Conservation (phyloP, 2,329 filamentous ascomycete species). For the Magnaporthiopsis incrustans region DNA sequence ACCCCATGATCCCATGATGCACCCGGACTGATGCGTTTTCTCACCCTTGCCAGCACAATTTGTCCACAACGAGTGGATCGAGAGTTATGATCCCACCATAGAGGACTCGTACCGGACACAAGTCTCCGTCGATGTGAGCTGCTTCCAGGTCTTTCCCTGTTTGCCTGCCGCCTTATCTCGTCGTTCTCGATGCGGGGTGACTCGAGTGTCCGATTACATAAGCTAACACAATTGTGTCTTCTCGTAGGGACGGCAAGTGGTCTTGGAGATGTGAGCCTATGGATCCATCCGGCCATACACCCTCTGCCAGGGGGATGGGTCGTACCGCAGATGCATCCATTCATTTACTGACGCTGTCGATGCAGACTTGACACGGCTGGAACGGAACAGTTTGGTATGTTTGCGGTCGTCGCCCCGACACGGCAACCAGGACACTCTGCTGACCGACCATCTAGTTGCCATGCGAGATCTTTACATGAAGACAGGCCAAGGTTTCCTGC, state of each 20-base stretch:
- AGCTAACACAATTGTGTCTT: conserved; percentile 22
- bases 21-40: not conserved
- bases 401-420: too few relatives aligned
- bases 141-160: not conserved
- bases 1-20: conserved; percentile 16
- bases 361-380: conserved; percentile 76
- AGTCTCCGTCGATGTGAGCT: conserved; percentile 73
- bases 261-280: conserved; percentile 71
- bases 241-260: conserved; percentile 72
- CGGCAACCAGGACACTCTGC: not conserved
- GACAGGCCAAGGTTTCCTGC: conserved; percentile 80
- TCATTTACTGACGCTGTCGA: conserved; percentile 21
- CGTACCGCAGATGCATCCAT: not conserved
- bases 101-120: conserved; percentile 71
- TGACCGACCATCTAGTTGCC: conserved; percentile 35
- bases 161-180: not conserved
- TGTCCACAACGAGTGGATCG: conserved; percentile 90
- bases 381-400: conserved; percentile 86
- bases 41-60: conserved; percentile 60
- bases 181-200: not conserved
- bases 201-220: conserved; percentile 8
- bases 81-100: conserved; percentile 74
- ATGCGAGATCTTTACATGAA: conserved; percentile 88
- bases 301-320: not conserved
- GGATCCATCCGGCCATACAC: conserved; percentile 14